phyloP scores from a whole-genome alignment of 257 asterid genomes.

The Marsdenia floribunda region DNA sequence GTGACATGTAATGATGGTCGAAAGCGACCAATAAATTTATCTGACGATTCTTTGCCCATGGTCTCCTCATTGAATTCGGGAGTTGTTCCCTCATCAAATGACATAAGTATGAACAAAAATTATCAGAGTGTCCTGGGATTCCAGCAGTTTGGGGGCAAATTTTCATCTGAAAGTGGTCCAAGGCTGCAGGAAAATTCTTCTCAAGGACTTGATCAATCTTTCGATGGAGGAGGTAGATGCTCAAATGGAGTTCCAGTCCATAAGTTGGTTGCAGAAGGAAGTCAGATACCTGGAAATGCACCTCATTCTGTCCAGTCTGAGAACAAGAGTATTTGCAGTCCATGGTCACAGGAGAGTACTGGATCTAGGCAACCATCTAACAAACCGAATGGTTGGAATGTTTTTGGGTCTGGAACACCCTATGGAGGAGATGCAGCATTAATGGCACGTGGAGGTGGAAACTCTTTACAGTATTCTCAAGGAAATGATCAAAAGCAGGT shows the following conservation, averaged over 20 bases:
- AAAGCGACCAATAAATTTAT: constrained; percentile 32
- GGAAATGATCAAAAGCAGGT: constrained; percentile 30
- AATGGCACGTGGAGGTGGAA: constrained; percentile 33
- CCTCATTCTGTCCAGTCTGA: constrained; percentile 42
- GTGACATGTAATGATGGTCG: constrained; percentile 30
- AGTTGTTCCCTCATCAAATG: constrained; percentile 18
- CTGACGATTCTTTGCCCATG: constrained; percentile 17
- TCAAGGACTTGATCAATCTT: constrained; percentile 25
- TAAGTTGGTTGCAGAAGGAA: constrained; percentile 35
- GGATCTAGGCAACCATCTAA: constrained; percentile 31
- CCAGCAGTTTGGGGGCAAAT: constrained; percentile 32
- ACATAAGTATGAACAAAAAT: constrained; percentile 13
- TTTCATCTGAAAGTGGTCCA: constrained; percentile 28
- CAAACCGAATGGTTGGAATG: constrained; percentile 49
- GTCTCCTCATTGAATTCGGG: constrained; percentile 27
- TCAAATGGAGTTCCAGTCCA: constrained; percentile 28
- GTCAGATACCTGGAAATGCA: constrained; percentile 34
- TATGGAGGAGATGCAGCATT: constrained; percentile 45
- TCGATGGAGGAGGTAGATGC: constrained; percentile 43
- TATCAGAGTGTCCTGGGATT: constrained; percentile 25
- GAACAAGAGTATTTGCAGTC: constrained; percentile 24
- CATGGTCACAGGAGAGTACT: constrained; percentile 34
- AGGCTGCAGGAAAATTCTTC: constrained; percentile 26
- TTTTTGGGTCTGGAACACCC: constrained; percentile 35
- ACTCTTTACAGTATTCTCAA: constrained; percentile 33